phyloP scores from a whole-genome alignment of 306 rosid species.

The Cicer chorassanicum region DNA sequence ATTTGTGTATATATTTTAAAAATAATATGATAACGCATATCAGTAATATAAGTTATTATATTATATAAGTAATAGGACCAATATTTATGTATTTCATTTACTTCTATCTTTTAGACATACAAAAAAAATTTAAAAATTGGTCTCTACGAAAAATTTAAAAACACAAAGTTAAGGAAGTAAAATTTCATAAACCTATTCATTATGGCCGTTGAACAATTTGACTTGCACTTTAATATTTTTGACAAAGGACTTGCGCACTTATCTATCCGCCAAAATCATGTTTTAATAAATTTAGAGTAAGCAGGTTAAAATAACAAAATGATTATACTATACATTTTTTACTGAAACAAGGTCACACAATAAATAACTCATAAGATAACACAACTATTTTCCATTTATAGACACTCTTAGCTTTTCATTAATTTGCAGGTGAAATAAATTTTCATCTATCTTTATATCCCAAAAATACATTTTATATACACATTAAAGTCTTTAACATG shows the following conservation, averaged over 20 bases:
- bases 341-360: not conserved
- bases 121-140: not conserved
- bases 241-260: no score
- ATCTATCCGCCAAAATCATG: not conserved
- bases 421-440: not conserved
- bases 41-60: no score
- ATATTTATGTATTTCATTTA: no score
- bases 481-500: constrained; percentile 1
- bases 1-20: no score
- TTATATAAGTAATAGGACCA: no score
- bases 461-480: not conserved
- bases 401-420: not conserved
- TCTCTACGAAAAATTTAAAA: no score
- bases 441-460: not conserved
- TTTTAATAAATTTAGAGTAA: not conserved
- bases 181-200: no score
- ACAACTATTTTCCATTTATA: not conserved
- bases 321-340: not conserved
- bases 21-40: no score
- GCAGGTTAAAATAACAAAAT: not conserved
- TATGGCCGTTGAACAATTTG: no score
- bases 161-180: no score
- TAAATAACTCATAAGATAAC: not conserved
- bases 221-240: no score
- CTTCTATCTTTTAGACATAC: no score